Conservation (phyloP, 768 basidiomycete genomes). For the Termitomyces sp. region DNA sequence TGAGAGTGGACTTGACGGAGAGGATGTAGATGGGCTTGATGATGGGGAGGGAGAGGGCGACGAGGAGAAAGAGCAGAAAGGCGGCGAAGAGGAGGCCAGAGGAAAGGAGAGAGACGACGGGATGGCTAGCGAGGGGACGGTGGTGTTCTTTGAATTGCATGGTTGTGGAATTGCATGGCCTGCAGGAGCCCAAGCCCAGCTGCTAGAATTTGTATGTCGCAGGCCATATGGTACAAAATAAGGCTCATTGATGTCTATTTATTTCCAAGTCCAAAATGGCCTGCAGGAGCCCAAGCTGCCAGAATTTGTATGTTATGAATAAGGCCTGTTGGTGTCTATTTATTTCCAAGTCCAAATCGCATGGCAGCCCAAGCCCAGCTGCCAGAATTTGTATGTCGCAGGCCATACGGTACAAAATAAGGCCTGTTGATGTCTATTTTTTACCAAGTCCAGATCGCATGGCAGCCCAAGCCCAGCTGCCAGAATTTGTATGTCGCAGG, state of each 20-base stretch:
- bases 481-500: background rate
- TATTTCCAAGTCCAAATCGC: too few species aligned
- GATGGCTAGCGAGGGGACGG: slow-evolving; percentile 44
- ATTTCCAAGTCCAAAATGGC: background rate
- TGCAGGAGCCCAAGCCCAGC: background rate
- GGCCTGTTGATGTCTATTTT: too few species aligned
- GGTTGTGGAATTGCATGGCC: background rate
- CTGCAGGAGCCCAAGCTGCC: too few species aligned
- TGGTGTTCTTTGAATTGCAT: slow-evolving; percentile 23
- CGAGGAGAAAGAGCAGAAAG: slow-evolving; percentile 74
- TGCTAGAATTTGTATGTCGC: background rate
- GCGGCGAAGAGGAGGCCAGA: slow-evolving; percentile 50
- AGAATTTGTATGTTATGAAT: too few species aligned
- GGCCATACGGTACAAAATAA: too few species aligned
- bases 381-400: too few species aligned
- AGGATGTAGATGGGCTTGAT: slow-evolving; percentile 67
- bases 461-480: background rate
- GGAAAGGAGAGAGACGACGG: slow-evolving; percentile 43
- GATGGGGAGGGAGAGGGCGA: slow-evolving; percentile 74
- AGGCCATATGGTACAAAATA: background rate
- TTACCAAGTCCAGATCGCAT: too few species aligned
- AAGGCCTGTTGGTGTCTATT: too few species aligned
- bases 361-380: too few species aligned
- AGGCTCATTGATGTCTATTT: slow-evolving; percentile 7
- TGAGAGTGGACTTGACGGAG: slow-evolving; percentile 34